Evolutionary conservation across 192 early-diverging fungal species (phyloP).

Genomic region (Glomus cerebriforme): DNA sequence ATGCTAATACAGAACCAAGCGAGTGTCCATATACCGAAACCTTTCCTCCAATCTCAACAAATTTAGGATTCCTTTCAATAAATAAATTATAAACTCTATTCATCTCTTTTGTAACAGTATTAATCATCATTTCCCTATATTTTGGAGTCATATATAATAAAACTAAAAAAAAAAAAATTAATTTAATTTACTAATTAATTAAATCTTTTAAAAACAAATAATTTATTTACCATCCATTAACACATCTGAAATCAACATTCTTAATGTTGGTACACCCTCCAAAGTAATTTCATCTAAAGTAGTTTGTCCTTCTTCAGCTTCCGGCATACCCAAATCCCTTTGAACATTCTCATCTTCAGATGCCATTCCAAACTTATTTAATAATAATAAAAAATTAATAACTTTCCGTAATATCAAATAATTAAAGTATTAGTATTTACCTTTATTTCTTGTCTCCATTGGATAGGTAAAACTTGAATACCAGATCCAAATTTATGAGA

Average conservation of each 20-base stretch:
- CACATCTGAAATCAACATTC: slow-evolving; percentile 81
- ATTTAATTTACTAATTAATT: background rate
- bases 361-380: slow-evolving; percentile 65
- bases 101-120: slow-evolving; percentile 72
- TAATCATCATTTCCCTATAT: slow-evolving; percentile 81
- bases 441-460: slow-evolving; percentile 78
- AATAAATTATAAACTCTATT: slow-evolving; percentile 77
- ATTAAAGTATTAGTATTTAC: background rate
- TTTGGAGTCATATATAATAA: slow-evolving; percentile 84
- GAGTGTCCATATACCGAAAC: slow-evolving; percentile 81
- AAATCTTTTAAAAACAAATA: background rate
- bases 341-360: slow-evolving; percentile 58
- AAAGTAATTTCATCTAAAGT: slow-evolving; percentile 77
- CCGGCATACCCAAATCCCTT: slow-evolving; percentile 53
- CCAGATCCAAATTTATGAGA: slow-evolving; percentile 40
- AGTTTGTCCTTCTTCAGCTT: slow-evolving; percentile 58
- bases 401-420: background rate
- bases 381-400: background rate
- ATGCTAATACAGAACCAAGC: slow-evolving; percentile 73
- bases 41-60: slow-evolving; percentile 63
- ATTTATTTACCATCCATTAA: slow-evolving; percentile 69
- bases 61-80: slow-evolving; percentile 72
- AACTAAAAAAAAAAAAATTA: slow-evolving; percentile 48
- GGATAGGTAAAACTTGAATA: slow-evolving; percentile 79
- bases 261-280: slow-evolving; percentile 79